These are phyloP conservation scores for Penstemon barbatus DNA, from an alignment of 257 asterid species.

Conservation along the genomic window DNA sequence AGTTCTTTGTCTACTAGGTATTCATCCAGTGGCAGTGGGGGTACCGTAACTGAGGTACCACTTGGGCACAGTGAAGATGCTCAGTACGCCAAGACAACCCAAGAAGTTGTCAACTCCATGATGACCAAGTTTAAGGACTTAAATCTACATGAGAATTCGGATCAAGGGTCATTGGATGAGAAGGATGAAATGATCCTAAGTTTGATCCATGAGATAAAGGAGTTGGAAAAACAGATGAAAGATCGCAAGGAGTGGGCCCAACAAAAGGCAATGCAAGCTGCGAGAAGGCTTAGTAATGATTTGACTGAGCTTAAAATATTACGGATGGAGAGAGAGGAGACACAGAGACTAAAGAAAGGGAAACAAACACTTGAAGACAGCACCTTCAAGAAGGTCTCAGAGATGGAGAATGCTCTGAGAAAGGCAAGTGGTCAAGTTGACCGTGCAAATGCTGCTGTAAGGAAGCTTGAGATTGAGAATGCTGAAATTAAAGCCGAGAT, in stretches of 20 bases:
- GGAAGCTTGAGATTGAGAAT: slow-evolving; percentile 78
- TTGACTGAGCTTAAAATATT: too few relatives aligned
- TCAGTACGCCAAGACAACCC: slow-evolving; percentile 51
- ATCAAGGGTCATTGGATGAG: slow-evolving; percentile 59
- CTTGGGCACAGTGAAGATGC: slow-evolving; percentile 34
- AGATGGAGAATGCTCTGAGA: slow-evolving; percentile 83
- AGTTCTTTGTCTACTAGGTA: too few relatives aligned
- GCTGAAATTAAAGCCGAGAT: slow-evolving; percentile 94
- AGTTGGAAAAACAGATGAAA: slow-evolving; percentile 77
- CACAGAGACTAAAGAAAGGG: too few relatives aligned
- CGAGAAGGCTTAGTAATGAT: too few relatives aligned
- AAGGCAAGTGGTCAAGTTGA: slow-evolving; percentile 87
- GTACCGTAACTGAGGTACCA: too few relatives aligned
- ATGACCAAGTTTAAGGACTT: slow-evolving; percentile 78
- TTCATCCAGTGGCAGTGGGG: not conserved
- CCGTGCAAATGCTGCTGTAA: slow-evolving; percentile 72
- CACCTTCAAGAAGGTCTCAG: slow-evolving; percentile 66
- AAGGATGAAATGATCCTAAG: slow-evolving; percentile 80
- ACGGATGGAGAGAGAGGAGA: too few relatives aligned
- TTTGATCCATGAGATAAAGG: slow-evolving; percentile 78
- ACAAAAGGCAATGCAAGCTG: too few relatives aligned
- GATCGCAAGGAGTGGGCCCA: slow-evolving; percentile 37
- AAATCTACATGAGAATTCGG: slow-evolving; percentile 74
- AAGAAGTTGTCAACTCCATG: slow-evolving; percentile 74
- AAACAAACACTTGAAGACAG: not conserved